phyloP scores from a whole-genome alignment of 306 rosid genomes.

The Lagenaria siceraria region DNA sequence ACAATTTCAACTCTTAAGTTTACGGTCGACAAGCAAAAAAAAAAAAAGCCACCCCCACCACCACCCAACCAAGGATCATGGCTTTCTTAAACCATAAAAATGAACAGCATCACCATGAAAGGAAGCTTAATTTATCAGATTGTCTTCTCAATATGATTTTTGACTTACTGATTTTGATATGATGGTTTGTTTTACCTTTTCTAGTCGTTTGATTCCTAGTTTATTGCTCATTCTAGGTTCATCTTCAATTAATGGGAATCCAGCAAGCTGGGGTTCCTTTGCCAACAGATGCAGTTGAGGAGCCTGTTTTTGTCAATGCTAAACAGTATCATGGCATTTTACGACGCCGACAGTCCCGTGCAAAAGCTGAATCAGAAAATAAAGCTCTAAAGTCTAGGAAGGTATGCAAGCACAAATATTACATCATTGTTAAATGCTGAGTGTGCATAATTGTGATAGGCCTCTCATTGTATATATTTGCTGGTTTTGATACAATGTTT shows the following conservation, averaged over 20 bases:
- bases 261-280: slow-evolving; percentile 93
- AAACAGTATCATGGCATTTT: slow-evolving; percentile 93
- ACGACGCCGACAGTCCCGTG: slow-evolving; percentile 86
- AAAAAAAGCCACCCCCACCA: neutral
- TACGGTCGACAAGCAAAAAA: neutral
- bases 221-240: slow-evolving; percentile 40
- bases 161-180: neutral
- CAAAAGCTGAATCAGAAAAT: slow-evolving; percentile 91
- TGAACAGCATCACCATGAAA: neutral
- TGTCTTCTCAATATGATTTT: neutral
- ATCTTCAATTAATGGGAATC: slow-evolving; percentile 92
- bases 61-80: neutral
- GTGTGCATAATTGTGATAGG: slow-evolving; percentile 3
- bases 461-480: neutral
- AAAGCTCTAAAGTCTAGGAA: slow-evolving; percentile 66
- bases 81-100: neutral
- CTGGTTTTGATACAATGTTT: neutral
- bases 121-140: neutral
- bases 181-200: neutral
- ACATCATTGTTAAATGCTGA: neutral
- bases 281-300: slow-evolving; percentile 86
- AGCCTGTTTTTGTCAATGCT: slow-evolving; percentile 91
- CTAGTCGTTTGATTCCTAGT: slow-evolving; percentile 1
- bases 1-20: neutral
- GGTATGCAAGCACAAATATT: slow-evolving; percentile 31